phyloP scores from a whole-genome alignment of 306 rosid species.

The Notholithocarpus densiflorus region DNA sequence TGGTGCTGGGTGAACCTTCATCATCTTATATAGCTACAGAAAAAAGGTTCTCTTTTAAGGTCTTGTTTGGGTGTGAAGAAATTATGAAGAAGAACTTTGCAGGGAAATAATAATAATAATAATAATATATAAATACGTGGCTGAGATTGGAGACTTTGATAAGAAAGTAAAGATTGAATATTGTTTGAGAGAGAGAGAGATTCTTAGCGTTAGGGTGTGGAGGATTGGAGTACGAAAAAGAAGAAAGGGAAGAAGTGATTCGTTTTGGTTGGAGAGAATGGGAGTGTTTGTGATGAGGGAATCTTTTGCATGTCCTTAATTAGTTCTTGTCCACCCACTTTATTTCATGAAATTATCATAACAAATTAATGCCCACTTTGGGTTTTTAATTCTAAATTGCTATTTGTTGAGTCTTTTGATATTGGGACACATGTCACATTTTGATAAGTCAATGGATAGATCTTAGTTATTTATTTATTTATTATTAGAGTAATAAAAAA shows the following conservation, averaged over 20 bases:
- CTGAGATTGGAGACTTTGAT: background rate
- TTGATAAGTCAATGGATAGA: too few relatives aligned
- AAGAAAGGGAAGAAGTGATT: background rate
- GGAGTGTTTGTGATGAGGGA: too few relatives aligned
- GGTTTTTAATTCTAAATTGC: too few relatives aligned
- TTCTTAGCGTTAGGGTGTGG: background rate
- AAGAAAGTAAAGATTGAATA: background rate
- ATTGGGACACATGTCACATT: too few relatives aligned
- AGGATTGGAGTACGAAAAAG: background rate
- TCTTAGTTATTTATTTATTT: too few relatives aligned
- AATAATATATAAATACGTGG: background rate
- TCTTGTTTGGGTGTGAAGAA: background rate
- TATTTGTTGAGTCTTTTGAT: too few relatives aligned
- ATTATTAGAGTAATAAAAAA: too few relatives aligned
- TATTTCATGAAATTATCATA: too few relatives aligned
- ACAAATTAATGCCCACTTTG: too few relatives aligned
- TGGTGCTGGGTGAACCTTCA: constrained; percentile 22
- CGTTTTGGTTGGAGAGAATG: background rate
- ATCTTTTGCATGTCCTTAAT: too few relatives aligned
- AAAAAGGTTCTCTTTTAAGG: too few relatives aligned
- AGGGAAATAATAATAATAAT: background rate
- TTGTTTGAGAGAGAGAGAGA: background rate
- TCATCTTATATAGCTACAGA: constrained; percentile 21
- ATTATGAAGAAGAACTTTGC: background rate
- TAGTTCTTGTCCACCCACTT: too few relatives aligned